Base-by-base conservation (phyloP, 352 stramenopile species). In the Phytophthora pseudosyringae region DNA sequence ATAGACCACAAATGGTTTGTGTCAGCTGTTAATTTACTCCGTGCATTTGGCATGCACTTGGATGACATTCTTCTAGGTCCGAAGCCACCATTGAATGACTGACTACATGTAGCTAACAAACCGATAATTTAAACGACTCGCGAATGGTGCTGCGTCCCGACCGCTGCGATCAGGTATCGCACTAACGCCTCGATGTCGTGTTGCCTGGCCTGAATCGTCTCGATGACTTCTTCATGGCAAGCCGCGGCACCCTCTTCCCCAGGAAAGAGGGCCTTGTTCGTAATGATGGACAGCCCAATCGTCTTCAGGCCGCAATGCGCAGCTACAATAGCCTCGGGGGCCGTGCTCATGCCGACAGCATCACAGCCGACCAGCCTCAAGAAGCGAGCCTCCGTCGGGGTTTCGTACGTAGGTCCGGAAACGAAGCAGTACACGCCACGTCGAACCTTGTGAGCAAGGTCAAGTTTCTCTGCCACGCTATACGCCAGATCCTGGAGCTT, bases 341-440 rank as follows among this genome's bases (percentile, higher is more conserved):
- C 90, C 0, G 97, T 99, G 59, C 81, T 97, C 97, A 99, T 99
- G 15, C 97, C 97, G 2, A 99, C 97, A n/a, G 90, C 85, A 71
- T 98, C 94, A 16, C 88, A 91, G 33, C 96, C 95, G 5, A 99
- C 81, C 21, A 91, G 73, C 41, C 93, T 73, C 15, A 99, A 73
- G 59, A 99, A 96, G 38, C 81, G 78, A 64, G 90, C 98, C 69
- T 99, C 97, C 8, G 91, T 93, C 31, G 91, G 91, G 21, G 93
- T 98, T 79, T 99, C 97, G 74, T 98, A 99, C 62, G 97, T 98
- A 6, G 97, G 97, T 18, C 93, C 97, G 4, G 89, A 98, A 7
- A 99, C 95, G 75, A 99, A 99, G 74, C 94, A 98, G 81, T 99
- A 99, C 1, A 95, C 95, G 55, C 91, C 95, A 16, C 72, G 77